These are phyloP conservation scores for Teratosphaeria viscida DNA, from an alignment of 2,329 filamentous ascomycete genomes.

Conservation along the genomic window DNA sequence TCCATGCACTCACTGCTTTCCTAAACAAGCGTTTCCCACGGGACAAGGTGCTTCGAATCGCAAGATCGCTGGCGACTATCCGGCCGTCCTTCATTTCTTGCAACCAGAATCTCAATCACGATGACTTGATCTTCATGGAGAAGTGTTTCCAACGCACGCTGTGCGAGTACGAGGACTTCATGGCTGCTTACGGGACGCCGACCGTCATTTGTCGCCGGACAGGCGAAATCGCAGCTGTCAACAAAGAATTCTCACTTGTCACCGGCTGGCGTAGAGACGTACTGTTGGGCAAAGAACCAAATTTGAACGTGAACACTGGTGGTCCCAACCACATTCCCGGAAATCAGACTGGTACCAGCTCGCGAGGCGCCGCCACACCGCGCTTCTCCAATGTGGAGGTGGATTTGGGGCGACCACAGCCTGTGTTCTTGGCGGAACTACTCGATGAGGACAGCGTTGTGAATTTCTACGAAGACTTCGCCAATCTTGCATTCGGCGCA, in stretches of 20 bases:
- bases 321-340: slow-evolving; percentile 27
- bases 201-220: slow-evolving; percentile 86
- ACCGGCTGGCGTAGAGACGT: slow-evolving; percentile 92
- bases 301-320: slow-evolving; percentile 74
- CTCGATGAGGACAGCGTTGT: slow-evolving; percentile 89
- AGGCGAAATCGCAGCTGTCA: slow-evolving; percentile 87
- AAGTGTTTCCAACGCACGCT: slow-evolving; percentile 90
- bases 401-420: slow-evolving; percentile 46
- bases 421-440: slow-evolving; percentile 84
- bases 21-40: slow-evolving; percentile 68
- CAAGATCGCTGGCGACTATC: slow-evolving; percentile 77
- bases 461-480: slow-evolving; percentile 93
- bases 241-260: slow-evolving; percentile 92
- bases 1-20: slow-evolving; percentile 76
- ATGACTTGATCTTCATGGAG: slow-evolving; percentile 95
- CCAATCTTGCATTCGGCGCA: slow-evolving; percentile 83
- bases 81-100: slow-evolving; percentile 89
- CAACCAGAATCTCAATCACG: slow-evolving; percentile 74
- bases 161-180: slow-evolving; percentile 87
- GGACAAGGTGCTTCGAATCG: slow-evolving; percentile 70
- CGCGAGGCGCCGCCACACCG: slow-evolving; percentile 40
- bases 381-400: slow-evolving; percentile 18
- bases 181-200: slow-evolving; percentile 77
- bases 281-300: slow-evolving; percentile 74
- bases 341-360: slow-evolving; percentile 32